A percentile compares a stretch with the other conserved stretches of the same genome.
Evolutionary conservation across 371 early-diverging fungal genomes (phyloP).

Genomic region (Smittium mucronatum): DNA sequence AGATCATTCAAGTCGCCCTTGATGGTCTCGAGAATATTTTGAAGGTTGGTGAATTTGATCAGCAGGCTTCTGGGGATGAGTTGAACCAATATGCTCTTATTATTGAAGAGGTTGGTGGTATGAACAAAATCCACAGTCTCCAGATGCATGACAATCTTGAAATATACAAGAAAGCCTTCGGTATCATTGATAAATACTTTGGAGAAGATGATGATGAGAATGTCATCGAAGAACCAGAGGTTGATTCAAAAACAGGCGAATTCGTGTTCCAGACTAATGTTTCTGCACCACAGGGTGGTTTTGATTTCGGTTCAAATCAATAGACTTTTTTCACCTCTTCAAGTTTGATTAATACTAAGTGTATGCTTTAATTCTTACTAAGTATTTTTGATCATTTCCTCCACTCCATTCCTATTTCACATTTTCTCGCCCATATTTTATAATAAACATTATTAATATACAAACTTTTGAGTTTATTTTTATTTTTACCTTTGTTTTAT

Average conservation of each 20-base stretch:
- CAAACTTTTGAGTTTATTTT: not conserved
- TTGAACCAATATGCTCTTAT: conserved; percentile 67
- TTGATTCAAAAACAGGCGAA: conserved; percentile 50
- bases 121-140: conserved; percentile 79
- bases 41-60: conserved; percentile 81
- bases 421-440: not conserved
- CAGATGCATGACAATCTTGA: conserved; percentile 84
- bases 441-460: not conserved
- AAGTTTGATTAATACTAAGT: no score
- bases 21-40: conserved; percentile 96
- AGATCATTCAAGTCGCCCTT: conserved; percentile 87
- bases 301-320: conserved; percentile 41
- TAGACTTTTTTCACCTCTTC: not conserved
- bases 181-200: conserved; percentile 88
- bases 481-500: not conserved
- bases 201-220: conserved; percentile 68
- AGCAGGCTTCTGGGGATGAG: conserved; percentile 25
- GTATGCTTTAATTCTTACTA: not conserved
- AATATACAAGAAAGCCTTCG: conserved; percentile 88
- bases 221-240: conserved; percentile 45
- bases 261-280: conserved; percentile 51
- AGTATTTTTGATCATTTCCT: not conserved
- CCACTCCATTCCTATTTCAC: not conserved
- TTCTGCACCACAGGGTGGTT: conserved; percentile 55
- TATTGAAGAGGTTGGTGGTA: conserved; percentile 84